Percentiles rank a stretch among this genome's conserved stretches.
Conservation (phyloP, 495 filamentous ascomycete species). For the Trichoderma asperelloides region DNA sequence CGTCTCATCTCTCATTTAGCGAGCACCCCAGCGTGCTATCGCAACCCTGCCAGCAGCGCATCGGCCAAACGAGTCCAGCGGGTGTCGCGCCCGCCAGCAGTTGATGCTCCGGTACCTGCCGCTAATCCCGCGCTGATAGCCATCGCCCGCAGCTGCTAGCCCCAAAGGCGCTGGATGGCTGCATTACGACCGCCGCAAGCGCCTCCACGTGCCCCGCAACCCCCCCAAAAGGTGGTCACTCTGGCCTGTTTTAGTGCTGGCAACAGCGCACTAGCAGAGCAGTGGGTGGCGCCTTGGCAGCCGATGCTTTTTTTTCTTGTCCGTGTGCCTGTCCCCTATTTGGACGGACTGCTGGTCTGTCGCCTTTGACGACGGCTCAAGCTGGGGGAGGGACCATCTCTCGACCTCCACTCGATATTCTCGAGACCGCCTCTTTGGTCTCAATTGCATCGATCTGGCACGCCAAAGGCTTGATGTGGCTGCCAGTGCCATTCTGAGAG, state of each 20-base stretch:
- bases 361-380: background rate
- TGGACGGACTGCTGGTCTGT: background rate
- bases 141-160: background rate
- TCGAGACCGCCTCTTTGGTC: background rate
- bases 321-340: constrained; percentile 3
- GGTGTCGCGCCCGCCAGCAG: background rate
- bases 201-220: constrained; percentile 1
- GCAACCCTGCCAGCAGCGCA: background rate
- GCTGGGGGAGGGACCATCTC: background rate
- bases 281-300: background rate
- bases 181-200: background rate
- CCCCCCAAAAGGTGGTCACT: constrained; percentile 2
- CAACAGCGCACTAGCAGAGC: background rate
- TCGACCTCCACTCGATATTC: background rate
- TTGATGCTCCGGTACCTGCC: constrained; percentile 1
- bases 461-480: background rate
- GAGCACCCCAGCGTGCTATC: too few species aligned
- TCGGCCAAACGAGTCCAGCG: background rate
- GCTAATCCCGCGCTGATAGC: background rate
- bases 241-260: background rate
- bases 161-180: background rate
- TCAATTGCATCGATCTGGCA: background rate
- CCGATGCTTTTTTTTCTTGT: background rate
- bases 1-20: background rate
- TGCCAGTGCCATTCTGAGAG: background rate